Conservation (phyloP, 495 filamentous ascomycete genomes). For the Pyrenula massariospora region DNA sequence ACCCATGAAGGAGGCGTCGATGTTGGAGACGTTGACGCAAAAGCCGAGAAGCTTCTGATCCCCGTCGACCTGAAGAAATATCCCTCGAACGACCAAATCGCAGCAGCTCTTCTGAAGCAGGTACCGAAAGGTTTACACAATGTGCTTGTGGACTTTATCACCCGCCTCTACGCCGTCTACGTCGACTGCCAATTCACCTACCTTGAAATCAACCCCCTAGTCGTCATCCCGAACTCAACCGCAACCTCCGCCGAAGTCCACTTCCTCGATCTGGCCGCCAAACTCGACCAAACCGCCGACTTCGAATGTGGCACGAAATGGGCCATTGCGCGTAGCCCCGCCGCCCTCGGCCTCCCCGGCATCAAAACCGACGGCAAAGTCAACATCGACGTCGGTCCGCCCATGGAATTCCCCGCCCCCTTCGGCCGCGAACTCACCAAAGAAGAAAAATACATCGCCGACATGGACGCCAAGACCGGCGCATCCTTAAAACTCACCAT, state of each 20-base stretch:
- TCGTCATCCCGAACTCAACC: slow-evolving; percentile 90
- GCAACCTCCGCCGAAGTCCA: slow-evolving; percentile 87
- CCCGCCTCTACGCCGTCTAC: slow-evolving; percentile 88
- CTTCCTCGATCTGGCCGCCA: slow-evolving; percentile 97
- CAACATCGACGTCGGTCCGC: slow-evolving; percentile 91
- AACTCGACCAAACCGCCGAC: slow-evolving; percentile 98
- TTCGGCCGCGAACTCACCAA: slow-evolving; percentile 97
- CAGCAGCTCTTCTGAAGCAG: slow-evolving; percentile 71
- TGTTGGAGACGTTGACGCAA: slow-evolving; percentile 97
- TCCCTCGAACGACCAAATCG: slow-evolving; percentile 92
- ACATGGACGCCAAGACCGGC: slow-evolving; percentile 98
- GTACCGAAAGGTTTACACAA: slow-evolving; percentile 94
- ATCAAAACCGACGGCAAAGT: slow-evolving; percentile 55
- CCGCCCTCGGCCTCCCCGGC: slow-evolving; percentile 68
- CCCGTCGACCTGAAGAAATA: slow-evolving; percentile 91
- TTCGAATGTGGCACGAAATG: slow-evolving; percentile 99
- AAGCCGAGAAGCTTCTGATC: slow-evolving; percentile 96
- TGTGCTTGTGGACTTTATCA: slow-evolving; percentile 96
- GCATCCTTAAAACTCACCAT: slow-evolving; percentile 97
- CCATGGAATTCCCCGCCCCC: slow-evolving; percentile 97
- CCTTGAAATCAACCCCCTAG: slow-evolving; percentile 98
- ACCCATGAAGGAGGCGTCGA: slow-evolving; percentile 99
- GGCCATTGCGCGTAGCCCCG: slow-evolving; percentile 84
- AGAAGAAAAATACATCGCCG: slow-evolving; percentile 97
- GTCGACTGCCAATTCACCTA: slow-evolving; percentile 99